Base-by-base conservation (phyloP, 1,284 basidiomycete genomes). In the Ceraceosorus bombacis region DNA sequence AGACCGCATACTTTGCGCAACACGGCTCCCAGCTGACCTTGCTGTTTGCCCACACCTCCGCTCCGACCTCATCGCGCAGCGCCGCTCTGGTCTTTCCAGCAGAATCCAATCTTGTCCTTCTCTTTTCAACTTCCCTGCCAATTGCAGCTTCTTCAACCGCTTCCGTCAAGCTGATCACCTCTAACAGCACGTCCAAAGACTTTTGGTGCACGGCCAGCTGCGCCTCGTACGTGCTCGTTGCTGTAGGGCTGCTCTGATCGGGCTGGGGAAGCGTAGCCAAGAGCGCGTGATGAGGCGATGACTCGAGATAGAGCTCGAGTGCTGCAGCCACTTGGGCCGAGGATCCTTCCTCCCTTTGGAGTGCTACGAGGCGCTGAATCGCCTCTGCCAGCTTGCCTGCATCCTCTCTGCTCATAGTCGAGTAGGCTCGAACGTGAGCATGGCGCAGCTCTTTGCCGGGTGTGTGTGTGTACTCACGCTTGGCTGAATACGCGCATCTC, bases 321-420 rank as follows among this genome's bases (percentile, higher is more conserved):
- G 15, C 59, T 60, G 9, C 46, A 54, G 58, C 58, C 66, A 87
- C 88, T 78, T 89, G 81, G 55, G 80, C 74, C 40, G 80, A 80
- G 3, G 83, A 83, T 0, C 88, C 88, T 61, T 85, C 81, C 53
- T 83, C 80, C 13, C 85, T 81, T 37, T 84, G 82, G 2, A 86
- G 72, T 2, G 85, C 82, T n/a, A 95, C 79, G 46, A 89, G 80
- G 66, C 86, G 88, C 73, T 92, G 88, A 49, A 94, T 76, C 0
- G 82, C 80, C 70, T 90, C 88, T 0, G 88, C 89, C 66, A 86
- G 88, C 78, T 89, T 93, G 6, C 81, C 81, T 0, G 83, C 83
- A 74, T 97, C 90, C 41, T 84, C 27, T 27, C 27, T 27, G 80
- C 5, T 90, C 46, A 49, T 1, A 49, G 1, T 92, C 65, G 15